A percentile compares a stretch with the other conserved stretches of the same genome.
These are phyloP conservation scores for Kalanchoe fedtschenkoi DNA, from an alignment of 164 flowering plant genomes.

Conservation along the genomic window DNA sequence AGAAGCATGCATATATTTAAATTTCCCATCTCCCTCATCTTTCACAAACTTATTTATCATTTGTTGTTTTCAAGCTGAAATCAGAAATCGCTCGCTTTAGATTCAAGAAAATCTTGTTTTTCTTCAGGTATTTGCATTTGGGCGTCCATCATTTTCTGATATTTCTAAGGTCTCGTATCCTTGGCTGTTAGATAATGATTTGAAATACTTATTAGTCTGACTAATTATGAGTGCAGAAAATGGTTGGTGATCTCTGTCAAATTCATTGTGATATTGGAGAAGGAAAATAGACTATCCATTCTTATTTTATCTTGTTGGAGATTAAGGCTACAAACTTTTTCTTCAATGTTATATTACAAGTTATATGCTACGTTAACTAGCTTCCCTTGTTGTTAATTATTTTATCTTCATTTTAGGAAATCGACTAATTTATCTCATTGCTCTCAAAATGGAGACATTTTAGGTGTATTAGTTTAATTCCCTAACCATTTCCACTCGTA, in stretches of 20 bases:
- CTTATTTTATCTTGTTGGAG: not conserved
- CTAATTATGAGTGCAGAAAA: too few relatives aligned
- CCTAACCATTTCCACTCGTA: not conserved
- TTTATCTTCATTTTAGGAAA: not conserved
- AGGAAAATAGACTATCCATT: too few relatives aligned
- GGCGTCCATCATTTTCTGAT: not conserved
- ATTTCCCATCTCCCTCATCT: not conserved
- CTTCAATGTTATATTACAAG: too few relatives aligned
- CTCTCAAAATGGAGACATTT: too few relatives aligned
- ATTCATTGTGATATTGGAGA: not conserved
- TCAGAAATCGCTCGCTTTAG: not conserved
- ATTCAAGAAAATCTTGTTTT: not conserved
- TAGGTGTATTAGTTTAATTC: not conserved
- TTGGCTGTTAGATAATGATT: too few relatives aligned
- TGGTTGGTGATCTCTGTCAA: too few relatives aligned
- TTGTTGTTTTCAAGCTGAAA: not conserved
- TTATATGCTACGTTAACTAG: too few relatives aligned
- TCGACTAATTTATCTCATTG: not conserved
- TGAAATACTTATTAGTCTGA: too few relatives aligned
- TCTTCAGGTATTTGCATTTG: slow-evolving; percentile 1
- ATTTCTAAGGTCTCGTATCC: too few relatives aligned
- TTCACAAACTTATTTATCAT: too few relatives aligned
- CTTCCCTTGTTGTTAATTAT: not conserved
- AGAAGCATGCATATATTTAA: not conserved
- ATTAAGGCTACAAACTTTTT: not conserved